Conservation (phyloP, 768 basidiomycete genomes). For the Suillus spraguei region DNA sequence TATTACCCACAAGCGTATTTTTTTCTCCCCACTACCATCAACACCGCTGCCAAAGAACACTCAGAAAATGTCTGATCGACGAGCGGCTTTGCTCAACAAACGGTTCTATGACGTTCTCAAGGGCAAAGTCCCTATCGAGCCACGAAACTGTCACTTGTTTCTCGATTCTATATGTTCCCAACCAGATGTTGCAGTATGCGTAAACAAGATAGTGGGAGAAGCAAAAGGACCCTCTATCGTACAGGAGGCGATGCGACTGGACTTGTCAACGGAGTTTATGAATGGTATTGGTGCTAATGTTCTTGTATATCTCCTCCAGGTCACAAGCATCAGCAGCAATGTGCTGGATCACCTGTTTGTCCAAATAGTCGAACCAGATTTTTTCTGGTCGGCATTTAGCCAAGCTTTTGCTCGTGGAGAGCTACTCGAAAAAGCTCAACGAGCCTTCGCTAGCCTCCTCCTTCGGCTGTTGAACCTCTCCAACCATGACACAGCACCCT, state of each 20-base stretch:
- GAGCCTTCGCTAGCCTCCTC: conserved; percentile 48
- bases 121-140: conserved; percentile 23
- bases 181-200: conserved; percentile 34
- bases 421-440: conserved; percentile 35
- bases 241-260: conserved; percentile 38
- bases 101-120: conserved; percentile 29
- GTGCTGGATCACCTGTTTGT: conserved; percentile 39
- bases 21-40: background rate
- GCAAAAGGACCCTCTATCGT: conserved; percentile 36
- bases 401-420: conserved; percentile 30
- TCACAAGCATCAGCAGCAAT: conserved; percentile 41
- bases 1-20: background rate
- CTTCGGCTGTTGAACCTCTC: conserved; percentile 44
- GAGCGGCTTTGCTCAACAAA: conserved; percentile 24
- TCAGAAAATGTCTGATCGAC: conserved; percentile 1
- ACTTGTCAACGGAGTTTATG: conserved; percentile 37
- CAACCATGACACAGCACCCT: conserved; percentile 29
- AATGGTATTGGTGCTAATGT: conserved; percentile 39
- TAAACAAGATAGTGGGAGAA: conserved; percentile 37
- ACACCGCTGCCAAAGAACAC: background rate
- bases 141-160: conserved; percentile 32
- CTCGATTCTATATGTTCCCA: conserved; percentile 46
- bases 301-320: conserved; percentile 38
- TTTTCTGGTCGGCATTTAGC: conserved; percentile 44
- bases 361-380: conserved; percentile 44